These are phyloP conservation scores for Calonectria pteridis DNA, from an alignment of 2,329 filamentous ascomycete species.

Conservation along the genomic window DNA sequence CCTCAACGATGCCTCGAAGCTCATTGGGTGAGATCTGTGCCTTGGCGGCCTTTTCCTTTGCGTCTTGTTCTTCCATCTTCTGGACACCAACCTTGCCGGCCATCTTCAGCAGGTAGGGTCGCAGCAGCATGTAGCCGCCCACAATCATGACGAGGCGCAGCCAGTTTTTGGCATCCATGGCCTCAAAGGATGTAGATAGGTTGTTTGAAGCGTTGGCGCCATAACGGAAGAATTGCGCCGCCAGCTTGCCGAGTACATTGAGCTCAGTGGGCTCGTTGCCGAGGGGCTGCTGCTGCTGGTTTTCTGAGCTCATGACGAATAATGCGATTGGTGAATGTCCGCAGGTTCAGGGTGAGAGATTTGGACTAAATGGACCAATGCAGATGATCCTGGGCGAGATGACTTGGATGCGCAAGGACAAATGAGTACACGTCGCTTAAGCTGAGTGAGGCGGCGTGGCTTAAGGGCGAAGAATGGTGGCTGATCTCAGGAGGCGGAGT, in stretches of 20 bases:
- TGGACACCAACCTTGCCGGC: slow-evolving; percentile 73
- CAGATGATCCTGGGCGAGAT: neutral
- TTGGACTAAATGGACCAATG: neutral
- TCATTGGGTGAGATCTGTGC: slow-evolving; percentile 74
- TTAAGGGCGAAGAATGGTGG: slow-evolving; percentile 1
- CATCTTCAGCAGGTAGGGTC: slow-evolving; percentile 79
- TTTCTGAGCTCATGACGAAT: slow-evolving; percentile 39
- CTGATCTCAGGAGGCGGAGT: slow-evolving; percentile 7
- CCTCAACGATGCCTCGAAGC: slow-evolving; percentile 68
- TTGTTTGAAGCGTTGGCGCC: slow-evolving; percentile 61
- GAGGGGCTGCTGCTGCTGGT: slow-evolving; percentile 43
- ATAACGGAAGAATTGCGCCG: slow-evolving; percentile 50
- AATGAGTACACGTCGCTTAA: neutral
- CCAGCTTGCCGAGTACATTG: slow-evolving; percentile 50
- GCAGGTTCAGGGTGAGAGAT: neutral
- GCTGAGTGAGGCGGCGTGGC: slow-evolving; percentile 18
- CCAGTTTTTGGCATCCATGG: slow-evolving; percentile 66
- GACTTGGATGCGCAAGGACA: neutral
- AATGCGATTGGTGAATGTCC: neutral
- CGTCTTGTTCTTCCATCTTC: slow-evolving; percentile 71
- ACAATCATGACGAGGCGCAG: slow-evolving; percentile 80
- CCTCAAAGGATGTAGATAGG: slow-evolving; percentile 60
- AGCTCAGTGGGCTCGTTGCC: slow-evolving; percentile 45
- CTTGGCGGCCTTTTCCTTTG: slow-evolving; percentile 66
- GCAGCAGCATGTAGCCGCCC: slow-evolving; percentile 78